Evolutionary conservation across 495 filamentous ascomycete genomes (phyloP).

Genomic region (Choiromyces venosus): DNA sequence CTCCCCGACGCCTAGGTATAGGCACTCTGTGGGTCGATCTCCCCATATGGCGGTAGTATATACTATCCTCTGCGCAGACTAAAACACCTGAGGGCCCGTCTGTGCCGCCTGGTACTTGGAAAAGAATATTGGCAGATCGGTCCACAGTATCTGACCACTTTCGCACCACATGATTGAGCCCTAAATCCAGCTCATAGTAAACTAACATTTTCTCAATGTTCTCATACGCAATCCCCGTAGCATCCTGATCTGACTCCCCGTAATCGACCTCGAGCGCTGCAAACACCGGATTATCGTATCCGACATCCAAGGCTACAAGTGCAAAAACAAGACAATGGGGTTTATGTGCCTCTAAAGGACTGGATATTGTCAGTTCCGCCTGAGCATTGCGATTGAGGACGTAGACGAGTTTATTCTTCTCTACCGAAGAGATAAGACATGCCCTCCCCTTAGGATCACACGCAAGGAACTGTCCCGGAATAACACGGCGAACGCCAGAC

Average conservation of each 20-base stretch:
- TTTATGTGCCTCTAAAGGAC: slow-evolving; percentile 94
- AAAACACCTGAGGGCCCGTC: slow-evolving; percentile 92
- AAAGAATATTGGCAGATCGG: slow-evolving; percentile 79
- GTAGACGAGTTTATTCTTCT: slow-evolving; percentile 99
- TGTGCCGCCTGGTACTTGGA: slow-evolving; percentile 90
- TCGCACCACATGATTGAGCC: slow-evolving; percentile 91
- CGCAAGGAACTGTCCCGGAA: slow-evolving; percentile 92
- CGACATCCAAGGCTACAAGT: slow-evolving; percentile 79
- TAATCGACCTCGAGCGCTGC: slow-evolving; percentile 93
- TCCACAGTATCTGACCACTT: slow-evolving; percentile 95
- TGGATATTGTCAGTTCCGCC: slow-evolving; percentile 91
- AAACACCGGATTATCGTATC: slow-evolving; percentile 95
- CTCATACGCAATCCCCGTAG: slow-evolving; percentile 72
- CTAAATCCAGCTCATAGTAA: slow-evolving; percentile 95
- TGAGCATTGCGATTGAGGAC: slow-evolving; percentile 93
- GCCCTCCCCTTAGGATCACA: slow-evolving; percentile 93
- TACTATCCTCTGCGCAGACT: slow-evolving; percentile 87
- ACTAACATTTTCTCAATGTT: slow-evolving; percentile 84
- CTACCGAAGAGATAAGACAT: slow-evolving; percentile 84
- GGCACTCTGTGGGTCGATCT: slow-evolving; percentile 82
- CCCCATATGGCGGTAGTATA: slow-evolving; percentile 92
- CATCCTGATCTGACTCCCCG: slow-evolving; percentile 82
- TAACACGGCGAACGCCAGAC: slow-evolving; percentile 86
- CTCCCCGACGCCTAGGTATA: slow-evolving; percentile 76
- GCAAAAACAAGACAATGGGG: slow-evolving; percentile 88